Evolutionary conservation across 2,329 filamentous ascomycete species (phyloP).

Genomic region (Fusarium sp.): DNA sequence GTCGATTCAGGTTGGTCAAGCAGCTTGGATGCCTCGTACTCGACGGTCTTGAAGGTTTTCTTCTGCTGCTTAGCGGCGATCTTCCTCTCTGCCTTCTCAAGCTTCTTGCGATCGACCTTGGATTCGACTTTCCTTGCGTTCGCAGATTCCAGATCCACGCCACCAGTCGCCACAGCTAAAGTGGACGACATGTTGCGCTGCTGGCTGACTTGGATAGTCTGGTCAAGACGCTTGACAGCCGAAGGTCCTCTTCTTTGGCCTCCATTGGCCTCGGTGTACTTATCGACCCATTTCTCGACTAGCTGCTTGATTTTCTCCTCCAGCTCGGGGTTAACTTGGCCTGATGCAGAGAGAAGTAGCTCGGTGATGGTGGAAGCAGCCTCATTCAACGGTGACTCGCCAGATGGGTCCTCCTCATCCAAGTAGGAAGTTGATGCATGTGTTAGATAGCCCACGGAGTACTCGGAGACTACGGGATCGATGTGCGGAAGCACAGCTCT

Average conservation of each 20-base stretch:
- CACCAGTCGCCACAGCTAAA: constrained; percentile 83
- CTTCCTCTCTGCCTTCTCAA: constrained; percentile 98
- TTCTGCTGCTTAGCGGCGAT: constrained; percentile 98
- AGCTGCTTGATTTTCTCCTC: constrained; percentile 84
- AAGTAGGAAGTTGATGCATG: constrained; percentile 91
- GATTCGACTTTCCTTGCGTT: constrained; percentile 96
- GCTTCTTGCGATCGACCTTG: constrained; percentile 97
- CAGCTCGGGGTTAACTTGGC: constrained; percentile 77
- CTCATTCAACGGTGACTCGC: constrained; percentile 82
- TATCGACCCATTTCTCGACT: constrained; percentile 89
- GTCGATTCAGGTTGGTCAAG: constrained; percentile 85
- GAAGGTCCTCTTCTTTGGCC: constrained; percentile 79
- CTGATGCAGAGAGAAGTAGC: constrained; percentile 92
- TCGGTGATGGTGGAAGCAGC: constrained; percentile 88
- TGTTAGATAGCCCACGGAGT: constrained; percentile 92
- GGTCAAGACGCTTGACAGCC: constrained; percentile 86
- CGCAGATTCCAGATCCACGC: constrained; percentile 92
- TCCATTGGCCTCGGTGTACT: constrained; percentile 80
- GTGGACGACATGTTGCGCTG: constrained; percentile 98
- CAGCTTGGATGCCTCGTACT: constrained; percentile 94
- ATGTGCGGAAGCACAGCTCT: constrained; percentile 86
- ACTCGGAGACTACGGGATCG: constrained; percentile 89
- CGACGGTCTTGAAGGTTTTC: constrained; percentile 97
- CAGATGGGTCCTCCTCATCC: constrained; percentile 76
- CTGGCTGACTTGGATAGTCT: constrained; percentile 93